Evolutionary conservation across 2,329 filamentous ascomycete species (phyloP).

Genomic region (Septoria linicola): DNA sequence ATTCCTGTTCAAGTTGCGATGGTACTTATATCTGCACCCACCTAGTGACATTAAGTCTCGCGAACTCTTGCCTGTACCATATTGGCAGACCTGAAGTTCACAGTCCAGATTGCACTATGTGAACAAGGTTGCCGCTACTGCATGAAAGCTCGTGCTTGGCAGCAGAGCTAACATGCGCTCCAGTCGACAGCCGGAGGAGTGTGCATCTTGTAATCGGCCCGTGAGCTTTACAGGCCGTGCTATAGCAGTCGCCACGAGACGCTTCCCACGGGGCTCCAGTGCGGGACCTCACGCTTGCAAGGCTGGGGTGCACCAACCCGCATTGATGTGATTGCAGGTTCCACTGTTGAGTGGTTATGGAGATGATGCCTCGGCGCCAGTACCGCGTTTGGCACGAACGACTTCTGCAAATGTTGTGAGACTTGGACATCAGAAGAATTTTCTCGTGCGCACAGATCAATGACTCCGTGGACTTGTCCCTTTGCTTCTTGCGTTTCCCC

Average conservation of each 20-base stretch:
- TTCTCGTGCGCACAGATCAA: too few relatives aligned
- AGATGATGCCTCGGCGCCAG: neutral
- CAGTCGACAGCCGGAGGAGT: slow-evolving; percentile 7
- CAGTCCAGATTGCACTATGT: slow-evolving; percentile 18
- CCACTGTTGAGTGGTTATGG: neutral
- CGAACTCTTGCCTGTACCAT: slow-evolving; percentile 2
- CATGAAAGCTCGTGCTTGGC: slow-evolving; percentile 18
- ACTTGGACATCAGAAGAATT: too few relatives aligned
- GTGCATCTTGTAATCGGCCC: slow-evolving; percentile 21
- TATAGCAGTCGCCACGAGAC: neutral
- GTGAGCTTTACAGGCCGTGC: slow-evolving; percentile 11
- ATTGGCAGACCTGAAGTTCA: slow-evolving; percentile 5
- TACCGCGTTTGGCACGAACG: too few relatives aligned
- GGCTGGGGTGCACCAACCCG: neutral
- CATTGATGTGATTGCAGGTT: neutral
- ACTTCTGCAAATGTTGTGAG: too few relatives aligned
- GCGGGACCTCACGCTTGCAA: neutral
- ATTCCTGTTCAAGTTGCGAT: slow-evolving; percentile 6
- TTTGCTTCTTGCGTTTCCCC: neutral
- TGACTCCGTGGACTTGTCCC: too few relatives aligned
- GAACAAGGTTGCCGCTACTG: slow-evolving; percentile 20
- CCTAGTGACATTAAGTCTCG: neutral
- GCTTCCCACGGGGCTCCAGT: slow-evolving; percentile 19
- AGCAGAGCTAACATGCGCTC: slow-evolving; percentile 9
- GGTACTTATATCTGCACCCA: slow-evolving; percentile 20